Evolutionary conservation across 2,329 filamentous ascomycete genomes (phyloP).

Genomic region (Hypoxylon sp.): DNA sequence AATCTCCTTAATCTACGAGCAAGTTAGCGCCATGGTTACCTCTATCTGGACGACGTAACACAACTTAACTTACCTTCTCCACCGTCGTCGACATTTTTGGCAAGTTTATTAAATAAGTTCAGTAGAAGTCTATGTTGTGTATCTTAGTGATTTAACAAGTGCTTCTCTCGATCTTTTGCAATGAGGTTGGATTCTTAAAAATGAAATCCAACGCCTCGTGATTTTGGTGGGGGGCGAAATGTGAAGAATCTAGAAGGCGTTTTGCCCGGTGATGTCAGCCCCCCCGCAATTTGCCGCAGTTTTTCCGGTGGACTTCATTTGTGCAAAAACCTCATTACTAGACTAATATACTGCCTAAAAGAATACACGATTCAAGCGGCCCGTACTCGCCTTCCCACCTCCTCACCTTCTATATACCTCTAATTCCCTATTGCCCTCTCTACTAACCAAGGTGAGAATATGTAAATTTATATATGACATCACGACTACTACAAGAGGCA

Average conservation of each 20-base stretch:
- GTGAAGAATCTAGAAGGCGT: constrained; percentile 41
- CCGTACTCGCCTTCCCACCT: not conserved
- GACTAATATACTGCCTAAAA: not conserved
- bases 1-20: constrained; percentile 89
- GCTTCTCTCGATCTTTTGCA: constrained; percentile 15
- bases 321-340: constrained; percentile 11
- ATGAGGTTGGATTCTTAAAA: constrained; percentile 24
- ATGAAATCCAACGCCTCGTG: constrained; percentile 17
- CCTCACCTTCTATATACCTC: not conserved
- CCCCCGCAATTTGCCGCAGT: constrained; percentile 44
- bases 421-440: not conserved
- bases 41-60: constrained; percentile 31
- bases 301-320: constrained; percentile 38
- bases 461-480: too few relatives aligned
- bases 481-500: too few relatives aligned
- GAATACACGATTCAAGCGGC: constrained; percentile 8
- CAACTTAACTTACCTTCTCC: constrained; percentile 83
- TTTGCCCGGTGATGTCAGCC: constrained; percentile 49
- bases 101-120: constrained; percentile 42
- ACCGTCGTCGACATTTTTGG: constrained; percentile 93
- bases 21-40: constrained; percentile 53
- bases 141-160: not conserved
- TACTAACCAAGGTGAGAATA: not conserved
- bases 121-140: not conserved
- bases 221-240: constrained; percentile 46